Base-by-base conservation (phyloP, 139 green algal species). In the Gonium pectorale region DNA sequence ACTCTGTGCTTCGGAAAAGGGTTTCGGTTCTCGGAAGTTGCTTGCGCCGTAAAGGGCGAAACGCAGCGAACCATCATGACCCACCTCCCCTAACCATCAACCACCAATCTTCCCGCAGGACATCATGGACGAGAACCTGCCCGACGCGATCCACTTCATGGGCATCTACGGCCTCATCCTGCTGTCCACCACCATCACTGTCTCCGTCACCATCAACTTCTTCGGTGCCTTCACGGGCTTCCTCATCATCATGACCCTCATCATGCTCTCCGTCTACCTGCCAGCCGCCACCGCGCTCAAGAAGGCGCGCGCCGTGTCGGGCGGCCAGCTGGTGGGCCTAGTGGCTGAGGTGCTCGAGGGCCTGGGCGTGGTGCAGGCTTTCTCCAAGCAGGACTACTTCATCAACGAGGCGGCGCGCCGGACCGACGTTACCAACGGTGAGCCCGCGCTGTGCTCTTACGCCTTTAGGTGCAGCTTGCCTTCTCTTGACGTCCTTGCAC, bases 121-220 rank as follows among this genome's bases (percentile, higher is more conserved):
- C 79, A 87, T 91, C 21, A 73, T 93, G 85, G 91, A 94, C 71
- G 91, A 93, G 87, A 89, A 77, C 31, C 89, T 94, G 64, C 83
- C 88, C 38, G 91, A 94, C 72, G 82, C 80, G 29, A 51, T 93
- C 15, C 90, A 94, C 79, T 90, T 83, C 79, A 83, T 87, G 74
- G 90, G 89, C 74, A 93, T 94, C 82, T 94, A 94, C 67, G 88
- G 84, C 73, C 72, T 93, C 51, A 94, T 93, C 79, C 88, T 93
- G 70, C 49, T 91, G 8, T 86, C 91, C 79, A 94, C 91, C 79
- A 81, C 90, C 73, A 90, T 94, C 87, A 67, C 51, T n/a, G 89
- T 94, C 38, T 92, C 86, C 21, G 80, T 91, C 62, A 91, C 87
- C 74, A 93, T 94, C 87, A 86, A 88, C 66, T 77, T 90, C 63